A percentile compares a stretch with the other conserved stretches of the same genome.
Conservation (phyloP, 208 protist genomes). For the Acanthamoeba rhysodes region DNA sequence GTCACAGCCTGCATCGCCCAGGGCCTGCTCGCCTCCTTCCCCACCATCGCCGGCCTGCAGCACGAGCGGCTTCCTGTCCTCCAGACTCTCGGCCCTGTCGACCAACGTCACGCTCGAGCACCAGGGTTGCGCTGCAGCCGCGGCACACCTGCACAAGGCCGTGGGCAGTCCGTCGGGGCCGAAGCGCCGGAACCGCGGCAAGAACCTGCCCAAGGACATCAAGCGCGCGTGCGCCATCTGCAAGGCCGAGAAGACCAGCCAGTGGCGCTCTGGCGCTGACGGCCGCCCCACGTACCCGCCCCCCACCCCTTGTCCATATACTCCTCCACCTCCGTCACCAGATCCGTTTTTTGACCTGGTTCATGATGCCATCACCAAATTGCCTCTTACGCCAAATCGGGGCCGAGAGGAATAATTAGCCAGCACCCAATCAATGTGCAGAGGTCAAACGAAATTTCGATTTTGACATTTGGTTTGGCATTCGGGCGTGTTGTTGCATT, state of each 20-base stretch:
- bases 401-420: too few species aligned
- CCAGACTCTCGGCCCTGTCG: not conserved
- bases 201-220: slow-evolving; percentile 45
- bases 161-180: too few species aligned
- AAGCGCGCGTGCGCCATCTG: slow-evolving; percentile 38
- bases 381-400: too few species aligned
- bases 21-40: not conserved
- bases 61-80: too few species aligned
- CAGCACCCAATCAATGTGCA: too few species aligned
- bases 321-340: not conserved
- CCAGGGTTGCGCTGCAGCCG: not conserved
- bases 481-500: too few species aligned
- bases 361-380: too few species aligned
- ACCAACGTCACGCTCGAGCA: too few species aligned
- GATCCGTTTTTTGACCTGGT: too few species aligned
- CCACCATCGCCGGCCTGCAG: too few species aligned
- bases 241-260: slow-evolving; percentile 55
- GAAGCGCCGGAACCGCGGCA: slow-evolving; percentile 28
- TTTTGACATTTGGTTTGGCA: too few species aligned
- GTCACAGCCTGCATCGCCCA: not conserved
- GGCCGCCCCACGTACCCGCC: slow-evolving; percentile 10
- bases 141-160: not conserved
- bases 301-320: not conserved
- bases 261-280: slow-evolving; percentile 7
- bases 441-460: too few species aligned